Percentiles rank a stretch among this genome's conserved stretches.
Evolutionary conservation across 495 filamentous ascomycete species (phyloP).

Genomic region (Penicillium bialowiezense): DNA sequence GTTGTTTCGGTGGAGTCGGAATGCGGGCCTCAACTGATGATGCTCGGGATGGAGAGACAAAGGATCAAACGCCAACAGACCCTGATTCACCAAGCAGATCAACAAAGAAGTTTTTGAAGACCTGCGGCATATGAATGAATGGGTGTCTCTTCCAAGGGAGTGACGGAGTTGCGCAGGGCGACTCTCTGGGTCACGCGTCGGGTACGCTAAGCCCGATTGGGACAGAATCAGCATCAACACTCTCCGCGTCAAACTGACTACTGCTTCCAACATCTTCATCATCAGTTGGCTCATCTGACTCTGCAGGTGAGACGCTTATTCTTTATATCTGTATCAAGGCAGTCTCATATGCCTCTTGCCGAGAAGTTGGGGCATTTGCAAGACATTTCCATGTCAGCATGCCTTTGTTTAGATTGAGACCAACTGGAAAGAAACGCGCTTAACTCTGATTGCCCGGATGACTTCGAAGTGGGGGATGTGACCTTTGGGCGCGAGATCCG

Average conservation of each 20-base stretch:
- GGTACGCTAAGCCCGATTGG: slow-evolving; percentile 36
- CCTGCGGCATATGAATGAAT: slow-evolving; percentile 11
- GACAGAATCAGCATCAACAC: background rate
- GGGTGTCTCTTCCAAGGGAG: slow-evolving; percentile 27
- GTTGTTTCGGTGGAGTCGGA: background rate
- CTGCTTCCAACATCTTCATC: too few species aligned
- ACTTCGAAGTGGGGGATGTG: slow-evolving; percentile 1
- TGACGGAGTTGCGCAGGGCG: slow-evolving; percentile 31
- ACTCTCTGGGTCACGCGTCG: slow-evolving; percentile 43
- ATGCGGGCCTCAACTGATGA: background rate
- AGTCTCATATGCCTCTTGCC: slow-evolving; percentile 5
- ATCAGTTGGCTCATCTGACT: too few species aligned
- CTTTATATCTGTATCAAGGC: background rate
- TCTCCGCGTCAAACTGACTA: too few species aligned
- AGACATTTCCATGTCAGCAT: background rate
- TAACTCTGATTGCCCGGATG: background rate
- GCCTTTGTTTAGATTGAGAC: slow-evolving; percentile 8
- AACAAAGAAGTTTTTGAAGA: slow-evolving; percentile 24
- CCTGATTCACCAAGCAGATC: slow-evolving; percentile 20
- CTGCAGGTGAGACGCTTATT: background rate
- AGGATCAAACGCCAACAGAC: background rate
- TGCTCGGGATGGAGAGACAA: background rate
- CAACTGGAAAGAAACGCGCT: slow-evolving; percentile 2
- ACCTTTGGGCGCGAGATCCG: too few species aligned
- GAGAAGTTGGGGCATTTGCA: background rate